Evolutionary conservation across 139 green algal species (phyloP), one percentile per base, ranked within the genome.

Genomic region (Ettlia oleoabundans): DNA sequence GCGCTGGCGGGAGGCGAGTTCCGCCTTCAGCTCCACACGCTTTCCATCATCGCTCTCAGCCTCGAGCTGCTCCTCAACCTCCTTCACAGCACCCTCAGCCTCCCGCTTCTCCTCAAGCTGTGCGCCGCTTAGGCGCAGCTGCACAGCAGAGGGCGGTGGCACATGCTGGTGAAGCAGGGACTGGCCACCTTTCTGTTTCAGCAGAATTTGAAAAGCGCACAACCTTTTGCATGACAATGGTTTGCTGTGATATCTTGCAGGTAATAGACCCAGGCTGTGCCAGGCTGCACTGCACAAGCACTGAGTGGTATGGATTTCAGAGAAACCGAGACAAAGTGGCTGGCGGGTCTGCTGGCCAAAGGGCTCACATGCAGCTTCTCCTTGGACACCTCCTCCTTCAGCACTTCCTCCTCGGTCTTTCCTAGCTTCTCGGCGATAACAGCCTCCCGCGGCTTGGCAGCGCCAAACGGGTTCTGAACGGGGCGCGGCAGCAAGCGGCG

Each of bases 321-420:
- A n/a, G n/a, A n/a, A n/a, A n/a, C n/a, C n/a, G n/a, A n/a, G n/a
- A n/a, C n/a, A n/a, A n/a, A n/a, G n/a, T n/a, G n/a, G n/a, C n/a
- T 32, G 10, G 58, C 24, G 7, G 18, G 21, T 24, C 47, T 15
- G 47, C 15, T 58, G 10, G 47, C 8, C 15, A 9, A 38, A 51
- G 10, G 24, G 26, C 75, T 71, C 51, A 94, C 88, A 63, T 93
- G 89, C 24, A 93, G 85, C 32, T 90, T 90, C 66, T 96, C 90
- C 53, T 92, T 90, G 43, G 85, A 80, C 10, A 93, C 85, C 55
- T 93, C 88, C 53, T 96, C 90, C 68, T 84, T 88, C 58, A 96
- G 71, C 40, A 96, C 90, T 35, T 96, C 92, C 55, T 93, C 87
- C 85, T 96, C 93, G 0, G 83, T 91, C 79, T 94, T 94, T 41